These are phyloP conservation scores for Cytospora paraplurivora DNA, from an alignment of 2,329 filamentous ascomycete species.

Conservation along the genomic window DNA sequence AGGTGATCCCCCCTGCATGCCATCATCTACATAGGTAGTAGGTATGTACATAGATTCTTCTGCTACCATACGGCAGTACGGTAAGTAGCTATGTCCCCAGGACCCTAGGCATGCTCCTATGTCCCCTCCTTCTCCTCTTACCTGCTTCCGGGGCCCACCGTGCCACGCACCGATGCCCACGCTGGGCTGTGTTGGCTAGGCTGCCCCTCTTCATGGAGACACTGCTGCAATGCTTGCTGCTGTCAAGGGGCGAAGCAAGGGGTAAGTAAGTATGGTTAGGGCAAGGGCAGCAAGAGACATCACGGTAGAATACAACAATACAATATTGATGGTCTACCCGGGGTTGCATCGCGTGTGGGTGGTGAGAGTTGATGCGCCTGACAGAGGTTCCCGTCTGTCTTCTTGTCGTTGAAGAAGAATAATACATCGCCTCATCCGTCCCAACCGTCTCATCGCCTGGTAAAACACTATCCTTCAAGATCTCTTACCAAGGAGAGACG, in stretches of 20 bases:
- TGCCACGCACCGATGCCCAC: slow-evolving; percentile 3
- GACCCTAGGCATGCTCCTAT: not conserved
- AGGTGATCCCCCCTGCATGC: not conserved
- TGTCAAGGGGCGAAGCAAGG: not conserved
- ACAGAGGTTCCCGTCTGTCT: not conserved
- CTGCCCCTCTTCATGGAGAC: not conserved
- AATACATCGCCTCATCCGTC: too few relatives aligned
- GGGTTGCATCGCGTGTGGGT: not conserved
- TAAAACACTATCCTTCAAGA: too few relatives aligned
- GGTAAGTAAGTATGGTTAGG: not conserved
- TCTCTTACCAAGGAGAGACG: too few relatives aligned
- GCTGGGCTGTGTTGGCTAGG: slow-evolving; percentile 1
- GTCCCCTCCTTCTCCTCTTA: not conserved
- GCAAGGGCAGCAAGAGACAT: not conserved
- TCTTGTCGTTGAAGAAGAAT: too few relatives aligned
- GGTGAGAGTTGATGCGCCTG: not conserved
- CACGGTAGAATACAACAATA: not conserved
- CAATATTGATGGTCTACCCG: not conserved
- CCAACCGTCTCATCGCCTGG: too few relatives aligned
- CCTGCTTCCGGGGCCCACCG: not conserved
- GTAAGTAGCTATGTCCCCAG: not conserved
- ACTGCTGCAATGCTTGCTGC: not conserved
- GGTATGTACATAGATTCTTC: too few relatives aligned
- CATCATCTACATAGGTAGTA: too few relatives aligned
- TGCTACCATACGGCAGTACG: not conserved